These are phyloP conservation scores for Carex littledalei DNA, from an alignment of 176 grass and related monocot species.

Conservation along the genomic window DNA sequence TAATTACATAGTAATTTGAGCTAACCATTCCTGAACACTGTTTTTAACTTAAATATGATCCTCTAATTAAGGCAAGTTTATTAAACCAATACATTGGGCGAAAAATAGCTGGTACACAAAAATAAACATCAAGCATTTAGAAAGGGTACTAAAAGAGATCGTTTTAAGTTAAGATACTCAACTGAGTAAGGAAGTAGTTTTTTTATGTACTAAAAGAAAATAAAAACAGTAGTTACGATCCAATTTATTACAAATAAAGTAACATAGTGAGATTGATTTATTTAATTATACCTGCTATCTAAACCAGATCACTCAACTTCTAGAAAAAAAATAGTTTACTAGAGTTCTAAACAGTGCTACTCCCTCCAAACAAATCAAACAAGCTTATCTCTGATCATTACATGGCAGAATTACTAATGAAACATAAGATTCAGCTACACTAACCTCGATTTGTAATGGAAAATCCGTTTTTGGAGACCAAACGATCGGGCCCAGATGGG, in stretches of 20 bases:
- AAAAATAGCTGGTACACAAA: not conserved
- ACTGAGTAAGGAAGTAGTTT: not conserved
- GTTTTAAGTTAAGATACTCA: not conserved
- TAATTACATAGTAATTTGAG: not conserved
- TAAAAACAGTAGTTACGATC: not conserved
- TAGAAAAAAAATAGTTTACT: not conserved
- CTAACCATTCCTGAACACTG: not conserved
- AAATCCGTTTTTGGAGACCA: not conserved
- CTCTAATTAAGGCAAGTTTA: constrained; percentile 3
- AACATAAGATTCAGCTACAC: constrained; percentile 10
- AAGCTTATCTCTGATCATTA: not conserved
- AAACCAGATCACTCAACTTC: not conserved
- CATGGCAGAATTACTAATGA: not conserved
- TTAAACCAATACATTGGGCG: not conserved
- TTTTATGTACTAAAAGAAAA: not conserved
- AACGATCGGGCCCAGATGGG: not conserved
- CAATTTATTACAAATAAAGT: not conserved
- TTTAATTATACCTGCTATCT: not conserved
- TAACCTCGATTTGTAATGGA: not conserved
- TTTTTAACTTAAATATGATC: not conserved
- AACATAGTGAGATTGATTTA: not conserved
- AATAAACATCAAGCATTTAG: not conserved
- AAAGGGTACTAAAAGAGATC: not conserved
- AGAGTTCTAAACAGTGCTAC: not conserved
- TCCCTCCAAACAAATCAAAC: not conserved